A percentile compares a stretch with the other conserved stretches of the same genome.
Conservation (phyloP, 495 filamentous ascomycete genomes). For the Staphylotrichum tortipilum region DNA sequence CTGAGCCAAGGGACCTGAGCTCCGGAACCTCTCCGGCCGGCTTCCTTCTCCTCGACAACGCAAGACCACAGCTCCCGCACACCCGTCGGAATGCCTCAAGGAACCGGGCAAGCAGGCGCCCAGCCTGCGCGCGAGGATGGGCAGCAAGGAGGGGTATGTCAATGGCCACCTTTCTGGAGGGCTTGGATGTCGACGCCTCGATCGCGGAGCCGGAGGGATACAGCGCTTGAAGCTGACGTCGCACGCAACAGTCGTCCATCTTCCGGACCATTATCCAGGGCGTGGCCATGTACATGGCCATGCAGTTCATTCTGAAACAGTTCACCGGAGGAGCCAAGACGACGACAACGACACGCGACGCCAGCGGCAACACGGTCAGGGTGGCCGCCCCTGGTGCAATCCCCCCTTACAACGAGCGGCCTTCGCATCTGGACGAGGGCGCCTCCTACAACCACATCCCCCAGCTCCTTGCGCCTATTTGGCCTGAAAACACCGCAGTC, state of each 20-base stretch:
- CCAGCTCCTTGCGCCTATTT: conserved; percentile 74
- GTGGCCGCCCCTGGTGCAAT: conserved; percentile 42
- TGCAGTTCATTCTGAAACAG: conserved; percentile 41
- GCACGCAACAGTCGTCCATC: conserved; percentile 25
- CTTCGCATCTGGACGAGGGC: conserved; percentile 47
- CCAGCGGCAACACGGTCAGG: conserved; percentile 38
- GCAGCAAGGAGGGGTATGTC: no score
- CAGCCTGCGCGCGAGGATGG: conserved; percentile 24
- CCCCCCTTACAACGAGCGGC: conserved; percentile 59
- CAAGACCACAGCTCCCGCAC: background rate
- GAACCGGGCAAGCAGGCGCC: conserved; percentile 18
- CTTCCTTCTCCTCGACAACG: no score
- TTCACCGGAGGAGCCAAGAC: conserved; percentile 40
- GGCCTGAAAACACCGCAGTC: conserved; percentile 65
- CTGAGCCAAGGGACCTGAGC: no score
- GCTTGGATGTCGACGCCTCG: no score
- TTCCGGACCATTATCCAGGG: conserved; percentile 32
- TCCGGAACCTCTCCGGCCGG: no score
- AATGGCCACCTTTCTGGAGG: no score
- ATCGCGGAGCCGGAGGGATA: no score
- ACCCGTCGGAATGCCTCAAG: conserved; percentile 31
- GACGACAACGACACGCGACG: conserved; percentile 37
- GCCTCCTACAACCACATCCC: conserved; percentile 65
- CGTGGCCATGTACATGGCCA: conserved; percentile 36
- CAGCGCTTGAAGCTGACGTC: no score